These are phyloP conservation scores for Apiospora malaysiana DNA, from an alignment of 2,329 filamentous ascomycete species.

Conservation along the genomic window DNA sequence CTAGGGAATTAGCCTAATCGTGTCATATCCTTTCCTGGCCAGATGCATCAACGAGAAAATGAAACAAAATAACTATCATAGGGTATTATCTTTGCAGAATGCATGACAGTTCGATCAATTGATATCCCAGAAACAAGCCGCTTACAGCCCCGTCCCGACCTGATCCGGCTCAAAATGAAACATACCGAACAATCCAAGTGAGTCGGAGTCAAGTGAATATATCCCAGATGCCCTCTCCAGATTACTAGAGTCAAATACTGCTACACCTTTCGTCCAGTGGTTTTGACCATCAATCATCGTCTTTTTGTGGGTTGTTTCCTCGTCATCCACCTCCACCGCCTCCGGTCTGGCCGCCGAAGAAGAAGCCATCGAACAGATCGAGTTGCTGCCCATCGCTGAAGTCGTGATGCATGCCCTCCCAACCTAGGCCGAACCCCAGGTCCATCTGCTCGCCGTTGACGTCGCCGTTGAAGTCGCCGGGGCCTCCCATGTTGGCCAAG, in stretches of 20 bases:
- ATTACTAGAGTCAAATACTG: not conserved
- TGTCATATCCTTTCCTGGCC: not conserved
- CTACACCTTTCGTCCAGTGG: not conserved
- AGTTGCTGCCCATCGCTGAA: slow-evolving; percentile 65
- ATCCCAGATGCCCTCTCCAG: not conserved
- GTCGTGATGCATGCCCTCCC: slow-evolving; percentile 68
- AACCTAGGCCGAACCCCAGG: slow-evolving; percentile 70
- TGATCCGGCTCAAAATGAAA: not conserved
- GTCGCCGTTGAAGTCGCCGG: slow-evolving; percentile 32
- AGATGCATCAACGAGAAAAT: not conserved
- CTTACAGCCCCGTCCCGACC: not conserved
- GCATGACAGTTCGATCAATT: slow-evolving; percentile 8
- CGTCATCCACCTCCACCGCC: slow-evolving; percentile 27
- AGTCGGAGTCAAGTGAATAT: not conserved
- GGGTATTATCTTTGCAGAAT: slow-evolving; percentile 15
- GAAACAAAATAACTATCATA: not conserved
- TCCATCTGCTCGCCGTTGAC: slow-evolving; percentile 59
- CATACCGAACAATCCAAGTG: not conserved
- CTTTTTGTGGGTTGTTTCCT: not conserved
- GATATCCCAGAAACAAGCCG: not conserved
- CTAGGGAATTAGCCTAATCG: not conserved
- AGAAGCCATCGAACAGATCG: slow-evolving; percentile 75
- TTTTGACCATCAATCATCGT: not conserved
- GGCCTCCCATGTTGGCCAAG: slow-evolving; percentile 41
- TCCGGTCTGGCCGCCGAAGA: slow-evolving; percentile 65